phyloP scores from a whole-genome alignment of 1,284 basidiomycete genomes.

The Papiliotrema nemorosa region DNA sequence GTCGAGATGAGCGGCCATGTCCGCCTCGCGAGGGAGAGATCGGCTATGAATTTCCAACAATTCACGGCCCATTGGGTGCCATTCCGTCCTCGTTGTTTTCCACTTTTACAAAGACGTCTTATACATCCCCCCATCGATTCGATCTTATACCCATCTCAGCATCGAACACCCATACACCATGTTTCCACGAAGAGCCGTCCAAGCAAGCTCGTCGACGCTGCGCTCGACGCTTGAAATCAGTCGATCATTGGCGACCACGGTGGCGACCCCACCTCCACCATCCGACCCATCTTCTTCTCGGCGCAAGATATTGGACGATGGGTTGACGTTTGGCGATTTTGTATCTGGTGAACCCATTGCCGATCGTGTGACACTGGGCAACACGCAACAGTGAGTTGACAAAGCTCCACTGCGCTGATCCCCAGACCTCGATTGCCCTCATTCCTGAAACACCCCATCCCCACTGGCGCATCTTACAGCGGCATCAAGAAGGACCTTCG shows the following conservation, averaged over 20 bases:
- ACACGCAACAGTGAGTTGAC: constrained; percentile 62
- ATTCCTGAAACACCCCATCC: constrained; percentile 90
- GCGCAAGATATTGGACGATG: constrained; percentile 57
- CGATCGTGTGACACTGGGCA: constrained; percentile 72
- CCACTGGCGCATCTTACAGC: constrained; percentile 81
- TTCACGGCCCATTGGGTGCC: too few relatives aligned
- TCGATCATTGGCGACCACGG: constrained; percentile 31
- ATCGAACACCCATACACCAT: too few relatives aligned
- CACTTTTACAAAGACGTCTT: too few relatives aligned
- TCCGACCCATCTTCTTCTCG: constrained; percentile 7
- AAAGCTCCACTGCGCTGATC: background rate
- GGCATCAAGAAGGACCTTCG: constrained; percentile 94
- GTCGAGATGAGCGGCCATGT: too few relatives aligned
- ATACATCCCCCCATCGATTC: too few relatives aligned
- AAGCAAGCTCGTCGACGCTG: background rate
- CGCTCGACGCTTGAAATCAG: background rate
- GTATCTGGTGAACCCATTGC: constrained; percentile 57
- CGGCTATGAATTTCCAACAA: too few relatives aligned
- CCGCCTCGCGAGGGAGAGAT: too few relatives aligned
- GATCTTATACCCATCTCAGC: background rate
- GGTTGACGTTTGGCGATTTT: constrained; percentile 82
- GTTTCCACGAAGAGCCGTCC: too few relatives aligned
- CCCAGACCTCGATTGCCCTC: constrained; percentile 82
- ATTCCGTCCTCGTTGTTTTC: too few relatives aligned
- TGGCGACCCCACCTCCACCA: constrained; percentile 11